phyloP scores from a whole-genome alignment of 768 basidiomycete genomes.

The Agrocybe praecox region DNA sequence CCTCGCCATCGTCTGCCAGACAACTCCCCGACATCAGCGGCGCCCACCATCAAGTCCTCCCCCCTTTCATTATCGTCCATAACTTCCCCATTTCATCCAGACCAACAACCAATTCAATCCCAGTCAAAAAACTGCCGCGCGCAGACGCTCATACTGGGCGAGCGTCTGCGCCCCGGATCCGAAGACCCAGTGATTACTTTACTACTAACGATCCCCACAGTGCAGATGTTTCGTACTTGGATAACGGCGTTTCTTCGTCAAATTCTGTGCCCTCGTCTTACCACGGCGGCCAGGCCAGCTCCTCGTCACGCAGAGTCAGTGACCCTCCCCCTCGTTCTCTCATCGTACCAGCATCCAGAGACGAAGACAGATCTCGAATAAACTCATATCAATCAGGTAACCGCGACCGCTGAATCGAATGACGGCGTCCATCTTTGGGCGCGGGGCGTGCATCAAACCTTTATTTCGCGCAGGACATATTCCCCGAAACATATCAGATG shows the following conservation, averaged over 20 bases:
- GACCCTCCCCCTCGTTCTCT: slow-evolving; percentile 14
- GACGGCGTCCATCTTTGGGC: slow-evolving; percentile 3
- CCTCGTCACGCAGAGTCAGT: slow-evolving; percentile 17
- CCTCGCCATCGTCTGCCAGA: slow-evolving; percentile 24
- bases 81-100: slow-evolving; percentile 39
- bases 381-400: slow-evolving; percentile 18
- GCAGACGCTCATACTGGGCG: slow-evolving; percentile 81
- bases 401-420: slow-evolving; percentile 26
- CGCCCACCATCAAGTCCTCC: slow-evolving; percentile 28
- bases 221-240: slow-evolving; percentile 10
- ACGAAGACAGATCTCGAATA: slow-evolving; percentile 32
- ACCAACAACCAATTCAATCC: slow-evolving; percentile 10
- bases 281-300: slow-evolving; percentile 30
- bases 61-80: slow-evolving; percentile 42
- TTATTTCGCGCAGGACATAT: background rate
- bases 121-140: slow-evolving; percentile 77
- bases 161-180: slow-evolving; percentile 68
- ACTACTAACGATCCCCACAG: slow-evolving; percentile 1
- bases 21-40: slow-evolving; percentile 16
- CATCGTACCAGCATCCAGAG: slow-evolving; percentile 31
- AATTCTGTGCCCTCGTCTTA: slow-evolving; percentile 12
- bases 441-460: background rate
- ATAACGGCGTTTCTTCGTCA: slow-evolving; percentile 1
- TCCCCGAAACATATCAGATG: background rate
- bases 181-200: slow-evolving; percentile 43